Conservation (phyloP, 129 eudicot genomes). For the Saposhnikovia divaricata region DNA sequence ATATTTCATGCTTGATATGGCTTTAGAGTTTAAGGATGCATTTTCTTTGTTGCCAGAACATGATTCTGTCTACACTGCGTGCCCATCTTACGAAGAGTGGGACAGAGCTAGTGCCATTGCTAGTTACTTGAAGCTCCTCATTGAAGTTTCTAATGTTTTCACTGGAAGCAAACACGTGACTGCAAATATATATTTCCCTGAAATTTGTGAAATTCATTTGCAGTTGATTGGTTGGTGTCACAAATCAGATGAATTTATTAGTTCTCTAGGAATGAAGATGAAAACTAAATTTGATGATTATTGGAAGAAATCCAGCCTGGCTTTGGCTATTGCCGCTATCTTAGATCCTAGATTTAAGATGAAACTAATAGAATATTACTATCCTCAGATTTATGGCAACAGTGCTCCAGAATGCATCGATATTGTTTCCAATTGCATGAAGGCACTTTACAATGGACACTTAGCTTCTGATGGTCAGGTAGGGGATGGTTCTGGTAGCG, state of each 20-base stretch:
- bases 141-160: constrained; percentile 59
- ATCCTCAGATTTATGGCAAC: constrained; percentile 70
- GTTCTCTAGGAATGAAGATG: constrained; percentile 62
- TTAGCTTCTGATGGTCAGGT: constrained; percentile 44
- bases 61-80: constrained; percentile 40
- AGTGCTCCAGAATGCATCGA: constrained; percentile 64
- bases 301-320: constrained; percentile 91
- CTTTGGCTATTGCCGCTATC: constrained; percentile 82
- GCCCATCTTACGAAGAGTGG: constrained; percentile 72
- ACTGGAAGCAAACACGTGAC: constrained; percentile 55
- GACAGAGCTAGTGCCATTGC: constrained; percentile 48
- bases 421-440: constrained; percentile 75
- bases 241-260: constrained; percentile 57
- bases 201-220: constrained; percentile 78
- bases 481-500: constrained; percentile 18
- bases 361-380: constrained; percentile 87
- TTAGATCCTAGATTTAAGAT: constrained; percentile 83
- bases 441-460: constrained; percentile 79
- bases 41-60: constrained; percentile 67
- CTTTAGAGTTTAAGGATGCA: constrained; percentile 64
- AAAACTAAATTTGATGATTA: constrained; percentile 77
- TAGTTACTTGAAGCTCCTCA: constrained; percentile 62
- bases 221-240: constrained; percentile 91
- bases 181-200: constrained; percentile 79
- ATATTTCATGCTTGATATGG: constrained; percentile 59